Conservation (phyloP, 2,329 filamentous ascomycete species). For the Sclerotinia minor region DNA sequence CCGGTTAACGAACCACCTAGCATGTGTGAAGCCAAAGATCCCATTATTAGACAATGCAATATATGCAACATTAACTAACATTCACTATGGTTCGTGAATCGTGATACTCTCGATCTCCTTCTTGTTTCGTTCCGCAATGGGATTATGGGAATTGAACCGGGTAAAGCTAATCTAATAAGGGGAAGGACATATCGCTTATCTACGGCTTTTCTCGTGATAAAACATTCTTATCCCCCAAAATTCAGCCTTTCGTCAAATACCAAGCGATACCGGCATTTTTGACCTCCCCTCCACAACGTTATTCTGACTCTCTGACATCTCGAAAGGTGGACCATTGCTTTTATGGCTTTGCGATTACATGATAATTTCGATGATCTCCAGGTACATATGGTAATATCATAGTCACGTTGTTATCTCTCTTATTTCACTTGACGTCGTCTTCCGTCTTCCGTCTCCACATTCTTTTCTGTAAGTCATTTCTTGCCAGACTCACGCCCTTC, state of each 20-base stretch:
- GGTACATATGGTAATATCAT: neutral
- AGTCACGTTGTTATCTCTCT: conserved; percentile 4
- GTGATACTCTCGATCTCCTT: neutral
- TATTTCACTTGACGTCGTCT: neutral
- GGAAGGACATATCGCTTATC: conserved; percentile 15
- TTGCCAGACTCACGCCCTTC: conserved; percentile 18
- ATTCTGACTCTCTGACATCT: neutral
- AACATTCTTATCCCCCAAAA: neutral
- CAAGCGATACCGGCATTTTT: conserved; percentile 14
- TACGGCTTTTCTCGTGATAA: conserved; percentile 21
- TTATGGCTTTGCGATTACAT: conserved; percentile 1
- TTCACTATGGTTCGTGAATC: too few relatives aligned
- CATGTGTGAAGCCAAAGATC: neutral
- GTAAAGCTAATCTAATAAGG: neutral
- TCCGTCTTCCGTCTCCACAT: conserved; percentile 8
- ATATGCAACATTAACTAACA: neutral
- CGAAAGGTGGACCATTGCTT: neutral
- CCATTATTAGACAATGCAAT: neutral
- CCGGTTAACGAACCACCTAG: neutral
- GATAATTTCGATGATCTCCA: conserved; percentile 1
- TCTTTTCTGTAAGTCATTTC: conserved; percentile 12
- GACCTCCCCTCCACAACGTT: neutral
- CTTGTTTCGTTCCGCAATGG: neutral
- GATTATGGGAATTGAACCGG: conserved; percentile 1
- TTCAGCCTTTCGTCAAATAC: neutral